Percentiles rank a stretch among this genome's conserved stretches.
Evolutionary conservation across 306 rosid species (phyloP).

Genomic region (Cicer arietinum): DNA sequence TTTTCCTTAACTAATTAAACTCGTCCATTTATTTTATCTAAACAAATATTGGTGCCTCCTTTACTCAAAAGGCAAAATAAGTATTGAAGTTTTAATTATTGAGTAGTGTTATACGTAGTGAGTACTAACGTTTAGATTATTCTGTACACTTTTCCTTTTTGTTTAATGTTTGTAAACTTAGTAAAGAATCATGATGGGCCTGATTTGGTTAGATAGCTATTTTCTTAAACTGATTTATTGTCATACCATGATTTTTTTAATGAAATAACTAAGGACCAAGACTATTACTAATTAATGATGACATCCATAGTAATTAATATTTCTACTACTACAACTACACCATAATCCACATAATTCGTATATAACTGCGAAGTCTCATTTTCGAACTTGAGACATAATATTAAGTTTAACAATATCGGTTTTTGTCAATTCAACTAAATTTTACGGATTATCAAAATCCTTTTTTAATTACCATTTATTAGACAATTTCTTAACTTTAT

Average conservation of each 20-base stretch:
- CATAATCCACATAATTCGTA: background rate
- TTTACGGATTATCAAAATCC: too few relatives aligned
- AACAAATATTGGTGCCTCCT: slow-evolving; percentile 52
- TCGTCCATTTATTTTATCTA: slow-evolving; percentile 31
- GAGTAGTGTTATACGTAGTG: slow-evolving; percentile 38
- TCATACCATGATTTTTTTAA: slow-evolving; percentile 35
- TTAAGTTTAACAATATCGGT: too few relatives aligned
- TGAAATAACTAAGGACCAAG: slow-evolving; percentile 23
- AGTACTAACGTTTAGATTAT: slow-evolving; percentile 41
- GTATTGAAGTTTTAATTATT: slow-evolving; percentile 37
- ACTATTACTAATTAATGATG: background rate
- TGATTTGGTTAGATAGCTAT: slow-evolving; percentile 63
- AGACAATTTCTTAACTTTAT: slow-evolving; percentile 3
- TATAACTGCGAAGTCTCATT: too few relatives aligned
- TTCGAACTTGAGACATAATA: too few relatives aligned
- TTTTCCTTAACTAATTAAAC: background rate
- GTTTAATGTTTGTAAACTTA: slow-evolving; percentile 37
- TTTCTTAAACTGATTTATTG: slow-evolving; percentile 73
- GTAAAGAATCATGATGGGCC: slow-evolving; percentile 50
- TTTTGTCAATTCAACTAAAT: too few relatives aligned
- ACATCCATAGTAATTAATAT: background rate
- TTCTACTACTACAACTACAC: slow-evolving; percentile 23
- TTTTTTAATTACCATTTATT: background rate
- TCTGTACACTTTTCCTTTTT: slow-evolving; percentile 36
- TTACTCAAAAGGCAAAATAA: slow-evolving; percentile 62